Base-by-base conservation (phyloP, 2,329 filamentous ascomycete genomes). In the Chalaropsis thielavioides region DNA sequence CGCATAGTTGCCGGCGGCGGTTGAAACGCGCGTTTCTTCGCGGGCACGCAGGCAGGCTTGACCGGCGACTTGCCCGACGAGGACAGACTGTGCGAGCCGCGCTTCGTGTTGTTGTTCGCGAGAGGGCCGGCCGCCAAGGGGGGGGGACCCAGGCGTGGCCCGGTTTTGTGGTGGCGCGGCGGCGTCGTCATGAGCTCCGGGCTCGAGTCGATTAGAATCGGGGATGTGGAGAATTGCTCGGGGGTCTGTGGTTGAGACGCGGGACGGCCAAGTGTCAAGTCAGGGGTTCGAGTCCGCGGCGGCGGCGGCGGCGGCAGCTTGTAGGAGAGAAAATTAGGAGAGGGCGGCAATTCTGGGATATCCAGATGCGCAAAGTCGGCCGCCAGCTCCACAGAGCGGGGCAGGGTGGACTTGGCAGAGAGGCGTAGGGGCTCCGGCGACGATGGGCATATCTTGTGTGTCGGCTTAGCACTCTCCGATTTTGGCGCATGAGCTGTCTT, bases 181-280 rank as follows among this genome's bases (percentile, higher is more conserved):
- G 27, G 40, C 17, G 22, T 35, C n/a, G 22, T 27, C 11, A 41
- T 22, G 13, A 22, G 24, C n/a, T 64, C 62, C 1, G 62, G 54
- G n/a, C 62, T 60, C n/a, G 54, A 60, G 41, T 64, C 38, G 38
- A 64, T 64, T 5, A 64, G 31, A 17, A 64, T 60, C 1, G 56
- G 62, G 10, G 40, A 31, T 11, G 31, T 38, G 13, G 46, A 56
- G 7, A 46, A 1, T 5, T 44, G 49, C 17, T 64, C 62, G 5
- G 62, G 62, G 4, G 62, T 64, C 22, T 44, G 41, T 8, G 62
- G 40, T 8, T 24, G 62, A 6, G 61, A 13, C n/a, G 22, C 51
- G 7, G 24, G 10, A 31, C 17, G 27, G 27, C 4, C 2, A 15
- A 24, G 51, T 27, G 27, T n/a, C 7, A 43, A 15, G 41, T 13